Base-by-base conservation (phyloP, 2,329 filamentous ascomycete species). In the Arthrobotrys conoides region DNA sequence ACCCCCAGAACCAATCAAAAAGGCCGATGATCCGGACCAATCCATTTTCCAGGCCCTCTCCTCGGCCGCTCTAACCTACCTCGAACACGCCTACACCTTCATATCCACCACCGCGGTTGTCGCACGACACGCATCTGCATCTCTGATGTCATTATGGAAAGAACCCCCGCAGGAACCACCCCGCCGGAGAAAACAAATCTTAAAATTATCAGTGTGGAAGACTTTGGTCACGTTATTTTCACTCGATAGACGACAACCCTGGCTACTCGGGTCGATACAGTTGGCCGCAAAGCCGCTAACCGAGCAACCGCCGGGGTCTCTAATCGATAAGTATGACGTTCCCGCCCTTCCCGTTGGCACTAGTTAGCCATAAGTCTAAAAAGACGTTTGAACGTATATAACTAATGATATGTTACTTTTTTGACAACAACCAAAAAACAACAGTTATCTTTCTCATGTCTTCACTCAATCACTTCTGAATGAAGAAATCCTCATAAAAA, bases 391-490 rank as follows among this genome's bases (percentile, higher is more conserved):
- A 61, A 27, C 20, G 20, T 61, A 61, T 61, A 61, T n/a, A 30
- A 30, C 57, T 61, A 27, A 61, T 20, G 14, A 44, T 36, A 44
- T 61, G 18, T 59, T 22, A 30, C 27, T 30, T 12, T n/a, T 57
- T 38, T 38, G 12, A 61, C 55, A 44, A 61, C 55, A 61, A 61
- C 55, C 12, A 41, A 46, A 46, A 46, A 61, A 61, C 57, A 44
- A 49, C 83, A 88, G 87, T 80, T 84, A 87, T 63, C 83, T 87
- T 80, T 86, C 86, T 59, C 83, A 86, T 82, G 83, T 84, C 75
- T 82, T 87, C 80, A 84, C 84, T 80, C 83, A 82, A 55, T 83
- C 81, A 59, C 80, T 87, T 66, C 82, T 86, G 72, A 84, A 85
- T 82, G 84, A 86, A 79, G 82, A 83, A 80, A 83, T 85, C 76